phyloP scores from a whole-genome alignment of 2,329 filamentous ascomycete species.

The Nectriaceae sp. region DNA sequence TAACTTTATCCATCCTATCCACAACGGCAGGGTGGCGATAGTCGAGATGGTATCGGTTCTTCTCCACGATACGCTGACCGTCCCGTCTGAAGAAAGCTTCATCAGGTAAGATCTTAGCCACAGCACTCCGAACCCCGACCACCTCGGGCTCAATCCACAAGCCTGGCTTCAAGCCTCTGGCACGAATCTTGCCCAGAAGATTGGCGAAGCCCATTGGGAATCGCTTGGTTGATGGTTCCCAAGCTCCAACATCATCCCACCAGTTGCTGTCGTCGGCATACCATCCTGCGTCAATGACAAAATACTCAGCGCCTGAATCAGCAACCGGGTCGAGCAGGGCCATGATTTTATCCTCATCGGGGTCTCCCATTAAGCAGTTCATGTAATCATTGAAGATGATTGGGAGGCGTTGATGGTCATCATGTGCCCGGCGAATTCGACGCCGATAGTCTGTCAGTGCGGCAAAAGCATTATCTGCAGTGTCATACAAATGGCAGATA shows the following conservation, averaged over 20 bases:
- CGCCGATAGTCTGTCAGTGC: conserved; percentile 33
- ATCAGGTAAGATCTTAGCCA: conserved; percentile 26
- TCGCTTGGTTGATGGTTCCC: conserved; percentile 33
- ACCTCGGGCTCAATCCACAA: conserved; percentile 40
- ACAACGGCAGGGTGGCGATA: conserved; percentile 30
- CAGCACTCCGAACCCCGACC: conserved; percentile 31
- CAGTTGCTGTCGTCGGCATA: conserved; percentile 37
- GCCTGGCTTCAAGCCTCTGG: conserved; percentile 30
- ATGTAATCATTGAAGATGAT: conserved; percentile 43
- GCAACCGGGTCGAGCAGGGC: conserved; percentile 31
- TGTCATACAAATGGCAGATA: conserved; percentile 23
- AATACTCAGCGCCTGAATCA: conserved; percentile 35
- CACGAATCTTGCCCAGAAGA: conserved; percentile 26
- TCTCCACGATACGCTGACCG: conserved; percentile 33
- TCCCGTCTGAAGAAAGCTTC: conserved; percentile 36
- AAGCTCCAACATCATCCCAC: conserved; percentile 39
- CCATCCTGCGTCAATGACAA: conserved; percentile 40
- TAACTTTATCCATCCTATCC: conserved; percentile 24
- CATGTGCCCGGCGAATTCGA: conserved; percentile 29
- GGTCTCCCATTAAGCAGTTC: conserved; percentile 42
- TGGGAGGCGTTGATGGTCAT: conserved; percentile 29
- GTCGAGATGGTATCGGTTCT: conserved; percentile 36
- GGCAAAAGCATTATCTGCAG: conserved; percentile 25
- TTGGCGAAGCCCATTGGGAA: conserved; percentile 34
- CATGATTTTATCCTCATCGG: conserved; percentile 34